These are phyloP conservation scores for Hirsutella rhossiliensis DNA, from an alignment of 2,329 filamentous ascomycete genomes.

Conservation along the genomic window DNA sequence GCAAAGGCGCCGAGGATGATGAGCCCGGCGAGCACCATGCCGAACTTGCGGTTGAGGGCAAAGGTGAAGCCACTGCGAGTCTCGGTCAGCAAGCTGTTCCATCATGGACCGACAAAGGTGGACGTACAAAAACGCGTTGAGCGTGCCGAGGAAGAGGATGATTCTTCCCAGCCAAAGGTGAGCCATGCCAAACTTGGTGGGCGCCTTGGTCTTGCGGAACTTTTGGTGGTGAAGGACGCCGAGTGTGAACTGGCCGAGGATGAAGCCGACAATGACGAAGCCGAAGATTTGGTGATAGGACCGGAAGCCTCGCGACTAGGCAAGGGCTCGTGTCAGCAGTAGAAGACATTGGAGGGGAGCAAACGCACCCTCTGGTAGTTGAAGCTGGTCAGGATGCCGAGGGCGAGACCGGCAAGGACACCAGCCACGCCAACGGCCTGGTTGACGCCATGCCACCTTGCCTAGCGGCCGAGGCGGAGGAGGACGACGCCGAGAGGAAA, in stretches of 20 bases:
- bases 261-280: conserved; percentile 36
- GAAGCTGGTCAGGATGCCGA: conserved; percentile 41
- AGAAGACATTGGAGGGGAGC: background rate
- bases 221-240: conserved; percentile 44
- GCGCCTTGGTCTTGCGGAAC: conserved; percentile 34
- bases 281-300: conserved; percentile 48
- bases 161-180: conserved; percentile 47
- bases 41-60: conserved; percentile 34
- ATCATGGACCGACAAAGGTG: background rate
- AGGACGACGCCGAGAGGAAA: conserved; percentile 44
- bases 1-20: conserved; percentile 31
- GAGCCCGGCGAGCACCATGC: conserved; percentile 34
- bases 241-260: conserved; percentile 40
- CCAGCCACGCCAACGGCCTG: conserved; percentile 37
- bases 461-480: conserved; percentile 36
- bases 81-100: background rate
- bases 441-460: conserved; percentile 41
- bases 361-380: conserved; percentile 43
- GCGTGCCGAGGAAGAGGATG: conserved; percentile 37
- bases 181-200: conserved; percentile 37
- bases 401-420: conserved; percentile 33
- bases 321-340: conserved; percentile 17
- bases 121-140: conserved; percentile 45
- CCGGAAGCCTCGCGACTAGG: conserved; percentile 42
- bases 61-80: conserved; percentile 41